phyloP scores from a whole-genome alignment of 139 green algal species.

The Desmodesmus armatus region DNA sequence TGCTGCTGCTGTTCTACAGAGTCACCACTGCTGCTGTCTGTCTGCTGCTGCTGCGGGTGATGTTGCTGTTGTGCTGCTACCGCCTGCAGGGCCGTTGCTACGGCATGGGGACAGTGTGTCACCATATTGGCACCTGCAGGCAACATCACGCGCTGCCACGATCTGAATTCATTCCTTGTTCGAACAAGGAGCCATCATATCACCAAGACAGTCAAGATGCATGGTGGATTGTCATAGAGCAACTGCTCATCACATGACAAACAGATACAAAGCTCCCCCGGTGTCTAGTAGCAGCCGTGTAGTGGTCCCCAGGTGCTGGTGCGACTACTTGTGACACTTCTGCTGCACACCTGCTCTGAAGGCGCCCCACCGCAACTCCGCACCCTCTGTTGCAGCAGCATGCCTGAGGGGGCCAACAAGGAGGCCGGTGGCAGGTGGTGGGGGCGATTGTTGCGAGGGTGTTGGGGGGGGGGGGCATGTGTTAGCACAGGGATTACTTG shows the following conservation, averaged over 20 bases:
- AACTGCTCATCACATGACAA: too few relatives aligned
- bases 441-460: neutral
- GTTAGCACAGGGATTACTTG: too few relatives aligned
- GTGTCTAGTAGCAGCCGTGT: too few relatives aligned
- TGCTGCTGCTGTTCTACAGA: neutral
- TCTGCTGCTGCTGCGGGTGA: slow-evolving; percentile 10
- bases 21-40: neutral
- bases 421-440: neutral
- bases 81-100: neutral
- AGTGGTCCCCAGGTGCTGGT: too few relatives aligned
- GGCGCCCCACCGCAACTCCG: slow-evolving; percentile 11
- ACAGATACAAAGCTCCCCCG: too few relatives aligned
- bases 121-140: slow-evolving; percentile 41
- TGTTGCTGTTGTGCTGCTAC: slow-evolving; percentile 9
- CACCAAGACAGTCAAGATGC: too few relatives aligned
- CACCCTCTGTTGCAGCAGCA: slow-evolving; percentile 23
- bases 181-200: too few relatives aligned
- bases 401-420: slow-evolving; percentile 34
- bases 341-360: too few relatives aligned
- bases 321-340: too few relatives aligned
- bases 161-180: too few relatives aligned
- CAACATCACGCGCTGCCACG: too few relatives aligned
- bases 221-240: too few relatives aligned
- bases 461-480: neutral
- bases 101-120: neutral